Evolutionary conservation across 768 basidiomycete species (phyloP), one percentile per base, ranked within the genome.

Genomic region (Pulveroboletus sp.): DNA sequence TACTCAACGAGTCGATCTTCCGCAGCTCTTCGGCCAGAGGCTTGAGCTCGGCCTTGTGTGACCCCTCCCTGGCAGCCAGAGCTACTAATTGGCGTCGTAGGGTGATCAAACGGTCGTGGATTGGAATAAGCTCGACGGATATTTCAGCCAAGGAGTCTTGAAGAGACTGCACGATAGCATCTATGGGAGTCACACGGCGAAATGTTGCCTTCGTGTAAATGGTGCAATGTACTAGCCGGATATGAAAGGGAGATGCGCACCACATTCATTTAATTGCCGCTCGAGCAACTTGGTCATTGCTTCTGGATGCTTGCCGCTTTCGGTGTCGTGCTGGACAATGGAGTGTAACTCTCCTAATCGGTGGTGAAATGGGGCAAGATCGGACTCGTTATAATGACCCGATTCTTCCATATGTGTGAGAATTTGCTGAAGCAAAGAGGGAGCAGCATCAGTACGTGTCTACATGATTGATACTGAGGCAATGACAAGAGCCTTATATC

Each of bases 371-470:
- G 96, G 93, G 27, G 78, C 77, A 28, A 98, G 83, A 71, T 96
- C 92, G 21, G 84, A 72, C 63, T 93, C 90, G 57, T 92, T 97
- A 70, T 97, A 98, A 39, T 92, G 85, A 6, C 87, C 87, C 1
- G 91, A 93, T 66, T 99, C 96, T 68, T 93, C 89, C 86, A 97
- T 89, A 65, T 94, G 91, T 64, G 86, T 85, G 41, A 95, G 78
- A 33, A 96, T 86, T 93, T 93, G 88, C 91, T 95, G 73, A 50
- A 59, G 51, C 50, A 59, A 57, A 58, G 60, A 44, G 39, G 43
- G 45, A 40, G 51, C 45, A 42, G 46, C 24, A 49, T 67, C 57
- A 67, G 66, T 57, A 67, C 11, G 54, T 39, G 56, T 64, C 54
- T 62, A 58, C 40, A 47, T 17, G 47, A 51, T 47, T 24, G 40